phyloP scores from a whole-genome alignment of 257 asterid genomes.

The Fraxinus quadrangulata region DNA sequence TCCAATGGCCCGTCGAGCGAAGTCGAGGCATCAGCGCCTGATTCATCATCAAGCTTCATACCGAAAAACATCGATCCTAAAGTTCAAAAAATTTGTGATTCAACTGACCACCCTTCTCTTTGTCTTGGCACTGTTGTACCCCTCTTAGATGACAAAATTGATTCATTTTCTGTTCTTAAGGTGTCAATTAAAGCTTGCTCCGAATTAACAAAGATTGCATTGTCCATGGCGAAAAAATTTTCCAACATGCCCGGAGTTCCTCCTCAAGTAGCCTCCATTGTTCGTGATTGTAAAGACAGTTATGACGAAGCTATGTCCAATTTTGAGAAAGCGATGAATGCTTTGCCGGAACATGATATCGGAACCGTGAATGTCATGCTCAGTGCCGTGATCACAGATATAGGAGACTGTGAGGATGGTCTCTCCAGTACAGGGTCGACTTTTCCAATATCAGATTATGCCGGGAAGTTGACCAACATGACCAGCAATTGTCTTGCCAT shows the following conservation, averaged over 20 bases:
- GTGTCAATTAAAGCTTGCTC: constrained; percentile 14
- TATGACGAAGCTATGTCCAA: constrained; percentile 25
- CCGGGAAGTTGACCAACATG: constrained; percentile 29
- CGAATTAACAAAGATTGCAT: constrained; percentile 26
- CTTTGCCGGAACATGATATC: constrained; percentile 8
- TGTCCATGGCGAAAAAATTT: constrained; percentile 6
- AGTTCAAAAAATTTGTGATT: constrained; percentile 30
- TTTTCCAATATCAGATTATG: constrained; percentile 3
- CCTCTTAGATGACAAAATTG: neutral
- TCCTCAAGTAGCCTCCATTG: constrained; percentile 1
- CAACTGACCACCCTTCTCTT: constrained; percentile 39
- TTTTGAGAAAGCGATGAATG: constrained; percentile 21
- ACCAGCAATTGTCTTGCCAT: constrained; percentile 35
- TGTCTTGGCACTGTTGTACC: constrained; percentile 35
- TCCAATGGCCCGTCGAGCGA: neutral
- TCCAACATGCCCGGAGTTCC: constrained; percentile 26
- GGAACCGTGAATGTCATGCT: constrained; percentile 33
- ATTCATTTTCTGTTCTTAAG: constrained; percentile 18
- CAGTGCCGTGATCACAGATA: constrained; percentile 29
- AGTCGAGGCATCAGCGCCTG: neutral
- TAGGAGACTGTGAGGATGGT: constrained; percentile 28
- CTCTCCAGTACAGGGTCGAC: neutral
- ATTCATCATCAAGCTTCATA: neutral
- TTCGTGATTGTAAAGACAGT: constrained; percentile 32
- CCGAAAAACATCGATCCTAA: neutral